These are phyloP conservation scores for Pichia scutulata DNA, from an alignment of 805 yeast genomes.

Conservation along the genomic window DNA sequence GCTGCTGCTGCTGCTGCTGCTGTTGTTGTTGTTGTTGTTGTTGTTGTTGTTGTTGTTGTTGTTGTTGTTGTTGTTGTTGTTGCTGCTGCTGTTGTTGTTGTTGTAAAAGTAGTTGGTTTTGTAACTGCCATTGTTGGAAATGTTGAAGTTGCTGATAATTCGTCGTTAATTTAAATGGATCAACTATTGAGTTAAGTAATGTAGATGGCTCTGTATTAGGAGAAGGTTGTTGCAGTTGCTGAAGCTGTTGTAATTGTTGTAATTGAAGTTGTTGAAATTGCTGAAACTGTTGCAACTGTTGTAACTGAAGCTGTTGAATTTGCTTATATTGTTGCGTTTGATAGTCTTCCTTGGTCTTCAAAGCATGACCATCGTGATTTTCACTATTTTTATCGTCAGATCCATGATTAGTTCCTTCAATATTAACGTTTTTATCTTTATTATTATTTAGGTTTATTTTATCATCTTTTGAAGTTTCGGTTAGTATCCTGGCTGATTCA, in stretches of 20 bases:
- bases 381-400: background rate
- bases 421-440: background rate
- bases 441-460: background rate
- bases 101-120: background rate
- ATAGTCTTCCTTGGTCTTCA: background rate
- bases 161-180: background rate
- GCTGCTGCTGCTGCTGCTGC: background rate
- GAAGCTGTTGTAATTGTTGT: constrained; percentile 4
- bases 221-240: background rate
- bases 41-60: background rate
- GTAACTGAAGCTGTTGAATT: background rate
- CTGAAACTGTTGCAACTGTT: background rate
- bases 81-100: constrained; percentile 7
- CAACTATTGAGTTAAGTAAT: background rate
- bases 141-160: background rate
- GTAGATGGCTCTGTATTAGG: background rate
- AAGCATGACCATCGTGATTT: background rate
- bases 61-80: constrained; percentile 6
- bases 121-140: background rate
- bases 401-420: background rate
- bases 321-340: background rate
- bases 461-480: background rate
- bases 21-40: background rate
- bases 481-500: background rate
- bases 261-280: background rate